Base-by-base conservation (phyloP, 805 yeast species). In the Ogataea minuta region DNA sequence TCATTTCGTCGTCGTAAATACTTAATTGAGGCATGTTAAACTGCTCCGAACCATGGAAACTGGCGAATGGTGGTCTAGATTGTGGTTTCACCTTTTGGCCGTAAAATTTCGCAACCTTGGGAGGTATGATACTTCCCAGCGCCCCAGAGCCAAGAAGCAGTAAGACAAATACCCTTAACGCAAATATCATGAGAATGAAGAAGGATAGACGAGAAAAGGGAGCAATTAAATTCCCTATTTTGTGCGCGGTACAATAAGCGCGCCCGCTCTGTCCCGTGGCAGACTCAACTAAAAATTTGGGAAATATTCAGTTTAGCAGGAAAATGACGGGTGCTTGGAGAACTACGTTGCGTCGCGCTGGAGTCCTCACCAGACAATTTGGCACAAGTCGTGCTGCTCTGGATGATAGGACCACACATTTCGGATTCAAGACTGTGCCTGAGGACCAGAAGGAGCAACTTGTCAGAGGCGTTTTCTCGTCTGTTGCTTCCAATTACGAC, bases 401-500 rank as follows among this genome's bases (percentile, higher is more conserved):
- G 13, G 39, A 45, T 16, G 21, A 43, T 14, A 54, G 67, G 32
- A 83, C 89, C n/a, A 91, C 99, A 14, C 98, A 91, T 67, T 91
- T 93, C 60, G 98, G 98, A 9, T 88, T 79, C 62, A 78, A 81
- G 51, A 84, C 91, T 4, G 95, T 93, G 19, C 77, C 82, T 14
- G 78, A 74, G 45, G 77, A 76, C 20, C 85, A 87, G 47, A 91
- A 91, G 66, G 95, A 91, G 60, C 76, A 80, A 52, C 64, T 87
- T 34, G 95, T 84, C 19, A 84, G 86, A 34, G 81, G 82, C 17
- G 98, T 93, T 19, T 93, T 93, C 62, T 84, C 95, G 5, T 85
- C 95, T 4, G 99, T 93, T 27, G 99, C 99, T 3, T 77, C 89
- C 24, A 89, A 80, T 40, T 93, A 93, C 63, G 99, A 93, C 66